A percentile compares a stretch with the other conserved stretches of the same genome.
These are phyloP conservation scores for Colletotrichum sp. DNA, from an alignment of 2,329 filamentous ascomycete species.

Conservation along the genomic window DNA sequence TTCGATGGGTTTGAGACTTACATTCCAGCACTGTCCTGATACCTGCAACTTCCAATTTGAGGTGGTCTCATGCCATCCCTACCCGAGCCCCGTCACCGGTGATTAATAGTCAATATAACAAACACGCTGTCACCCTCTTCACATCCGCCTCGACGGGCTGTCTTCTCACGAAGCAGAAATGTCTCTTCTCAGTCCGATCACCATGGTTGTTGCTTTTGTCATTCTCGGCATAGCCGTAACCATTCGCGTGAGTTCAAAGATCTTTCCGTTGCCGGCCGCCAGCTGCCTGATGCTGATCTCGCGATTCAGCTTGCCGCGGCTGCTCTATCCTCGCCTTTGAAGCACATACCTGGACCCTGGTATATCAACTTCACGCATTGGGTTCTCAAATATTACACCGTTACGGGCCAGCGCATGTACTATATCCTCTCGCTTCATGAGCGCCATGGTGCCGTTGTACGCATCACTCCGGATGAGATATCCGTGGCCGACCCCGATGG, in stretches of 20 bases:
- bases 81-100: neutral
- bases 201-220: neutral
- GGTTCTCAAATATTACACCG: neutral
- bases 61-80: neutral
- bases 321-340: neutral
- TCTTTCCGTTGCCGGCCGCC: neutral
- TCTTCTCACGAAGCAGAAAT: neutral
- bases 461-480: constrained; percentile 8
- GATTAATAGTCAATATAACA: neutral
- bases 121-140: accelerated
- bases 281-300: neutral
- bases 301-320: neutral
- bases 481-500: neutral
- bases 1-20: neutral
- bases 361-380: constrained; percentile 1
- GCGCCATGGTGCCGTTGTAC: neutral
- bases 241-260: neutral
- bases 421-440: neutral
- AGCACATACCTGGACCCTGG: constrained; percentile 10
- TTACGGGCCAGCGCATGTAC: neutral
- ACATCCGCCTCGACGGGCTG: neutral
- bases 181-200: neutral
- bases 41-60: neutral
- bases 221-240: neutral
- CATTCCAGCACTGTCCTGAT: neutral